A percentile compares a stretch with the other conserved stretches of the same genome.
These are phyloP conservation scores for Cercis canadensis DNA, from an alignment of 306 rosid species.

Conservation along the genomic window DNA sequence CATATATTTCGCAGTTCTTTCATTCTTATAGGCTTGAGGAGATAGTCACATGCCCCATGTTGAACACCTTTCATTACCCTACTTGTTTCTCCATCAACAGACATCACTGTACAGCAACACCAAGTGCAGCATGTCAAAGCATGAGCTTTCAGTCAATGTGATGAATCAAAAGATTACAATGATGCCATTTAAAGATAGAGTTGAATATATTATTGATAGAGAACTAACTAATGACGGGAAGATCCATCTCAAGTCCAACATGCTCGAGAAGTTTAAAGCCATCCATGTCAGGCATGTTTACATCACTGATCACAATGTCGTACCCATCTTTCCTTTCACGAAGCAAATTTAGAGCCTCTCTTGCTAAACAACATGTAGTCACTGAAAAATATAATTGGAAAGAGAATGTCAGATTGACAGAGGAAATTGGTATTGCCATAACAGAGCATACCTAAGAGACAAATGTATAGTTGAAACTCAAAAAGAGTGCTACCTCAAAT, in stretches of 20 bases:
- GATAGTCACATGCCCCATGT: slow-evolving; percentile 98
- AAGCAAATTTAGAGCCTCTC: slow-evolving; percentile 79
- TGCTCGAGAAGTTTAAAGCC: slow-evolving; percentile 99
- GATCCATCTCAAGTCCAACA: slow-evolving; percentile 99
- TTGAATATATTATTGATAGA: slow-evolving; percentile 44
- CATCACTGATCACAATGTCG: slow-evolving; percentile 95
- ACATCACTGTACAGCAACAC: slow-evolving; percentile 85
- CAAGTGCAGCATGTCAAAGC: slow-evolving; percentile 50
- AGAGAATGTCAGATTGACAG: slow-evolving; percentile 26
- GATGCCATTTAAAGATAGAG: slow-evolving; percentile 42
- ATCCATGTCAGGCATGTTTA: slow-evolving; percentile 99
- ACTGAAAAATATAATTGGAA: slow-evolving; percentile 55
- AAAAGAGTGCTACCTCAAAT: neutral
- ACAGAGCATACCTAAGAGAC: slow-evolving; percentile 28
- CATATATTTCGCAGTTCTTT: slow-evolving; percentile 93
- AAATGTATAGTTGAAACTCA: neutral
- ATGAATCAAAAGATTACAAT: slow-evolving; percentile 22
- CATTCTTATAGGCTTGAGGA: slow-evolving; percentile 97
- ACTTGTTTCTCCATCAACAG: slow-evolving; percentile 97
- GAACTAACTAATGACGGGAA: slow-evolving; percentile 94
- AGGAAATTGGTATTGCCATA: slow-evolving; percentile 9
- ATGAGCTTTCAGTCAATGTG: slow-evolving; percentile 40
- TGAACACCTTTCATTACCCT: slow-evolving; percentile 99
- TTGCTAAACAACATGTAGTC: slow-evolving; percentile 89
- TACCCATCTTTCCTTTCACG: slow-evolving; percentile 89